These are phyloP conservation scores for Physcomitrium patens DNA, from an alignment of 225 moss, liverwort and hornwort species.

Conservation along the genomic window DNA sequence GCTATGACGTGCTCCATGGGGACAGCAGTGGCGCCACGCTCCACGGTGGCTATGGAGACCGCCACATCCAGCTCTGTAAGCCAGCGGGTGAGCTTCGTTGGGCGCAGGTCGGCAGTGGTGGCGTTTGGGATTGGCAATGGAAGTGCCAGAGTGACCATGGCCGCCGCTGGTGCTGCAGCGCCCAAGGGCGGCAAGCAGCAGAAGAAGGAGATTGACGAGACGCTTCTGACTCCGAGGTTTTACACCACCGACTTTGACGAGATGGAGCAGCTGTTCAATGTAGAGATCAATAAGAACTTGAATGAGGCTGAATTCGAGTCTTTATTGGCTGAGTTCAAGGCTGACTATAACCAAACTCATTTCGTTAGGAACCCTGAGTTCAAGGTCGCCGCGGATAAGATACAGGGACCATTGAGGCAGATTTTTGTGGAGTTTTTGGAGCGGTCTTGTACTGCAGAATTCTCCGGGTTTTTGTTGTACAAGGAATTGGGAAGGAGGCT, in stretches of 20 bases:
- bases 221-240: slow-evolving; percentile 88
- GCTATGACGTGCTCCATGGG: slow-evolving; percentile 73
- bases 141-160: slow-evolving; percentile 46
- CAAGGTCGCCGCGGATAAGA: slow-evolving; percentile 80
- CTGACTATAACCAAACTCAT: slow-evolving; percentile 98
- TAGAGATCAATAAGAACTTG: slow-evolving; percentile 89
- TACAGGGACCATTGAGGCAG: slow-evolving; percentile 90
- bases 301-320: slow-evolving; percentile 96
- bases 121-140: slow-evolving; percentile 42
- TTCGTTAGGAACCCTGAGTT: slow-evolving; percentile 92
- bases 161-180: slow-evolving; percentile 11
- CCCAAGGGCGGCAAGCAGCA: slow-evolving; percentile 43
- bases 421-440: slow-evolving; percentile 99
- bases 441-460: slow-evolving; percentile 98
- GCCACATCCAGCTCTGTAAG: slow-evolving; percentile 22
- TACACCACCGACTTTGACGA: slow-evolving; percentile 99
- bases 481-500: slow-evolving; percentile 95
- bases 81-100: slow-evolving; percentile 34
- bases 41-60: slow-evolving; percentile 37
- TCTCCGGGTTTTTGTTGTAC: slow-evolving; percentile 93
- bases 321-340: slow-evolving; percentile 80
- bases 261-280: slow-evolving; percentile 97
- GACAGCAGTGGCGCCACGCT: slow-evolving; percentile 36
- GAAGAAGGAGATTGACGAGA: slow-evolving; percentile 88
- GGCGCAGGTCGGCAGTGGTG: slow-evolving; percentile 14